These are phyloP conservation scores for Mycena sanguinolenta DNA, from an alignment of 768 basidiomycete genomes.

Conservation along the genomic window DNA sequence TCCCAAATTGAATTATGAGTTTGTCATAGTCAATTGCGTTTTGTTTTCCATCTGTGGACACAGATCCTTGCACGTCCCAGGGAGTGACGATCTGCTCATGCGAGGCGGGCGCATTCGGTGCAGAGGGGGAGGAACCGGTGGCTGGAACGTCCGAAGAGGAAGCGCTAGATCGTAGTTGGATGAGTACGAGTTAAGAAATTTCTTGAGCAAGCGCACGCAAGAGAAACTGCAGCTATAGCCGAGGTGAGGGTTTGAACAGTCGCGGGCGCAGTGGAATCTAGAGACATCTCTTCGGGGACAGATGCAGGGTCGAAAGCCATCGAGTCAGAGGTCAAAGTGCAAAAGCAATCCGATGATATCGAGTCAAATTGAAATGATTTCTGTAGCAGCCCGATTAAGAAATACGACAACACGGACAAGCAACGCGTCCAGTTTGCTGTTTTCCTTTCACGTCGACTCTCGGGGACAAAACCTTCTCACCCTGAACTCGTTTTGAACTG, in stretches of 20 bases:
- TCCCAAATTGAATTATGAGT: conserved; percentile 94
- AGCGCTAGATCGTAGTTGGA: conserved; percentile 21
- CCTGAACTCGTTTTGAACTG: no score
- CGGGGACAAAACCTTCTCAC: no score
- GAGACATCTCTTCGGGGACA: conserved; percentile 42
- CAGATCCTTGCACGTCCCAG: conserved; percentile 96
- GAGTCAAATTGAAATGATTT: no score
- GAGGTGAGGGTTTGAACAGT: conserved; percentile 45
- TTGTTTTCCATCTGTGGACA: conserved; percentile 90
- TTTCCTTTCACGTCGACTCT: not conserved
- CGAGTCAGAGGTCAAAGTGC: not conserved
- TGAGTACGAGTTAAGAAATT: conserved; percentile 6
- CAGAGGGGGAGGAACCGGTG: conserved; percentile 17
- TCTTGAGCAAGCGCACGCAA: conserved; percentile 45
- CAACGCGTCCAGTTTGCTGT: conserved; percentile 24
- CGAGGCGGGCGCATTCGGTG: conserved; percentile 25
- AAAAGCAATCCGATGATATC: conserved; percentile 7
- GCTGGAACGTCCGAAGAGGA: not conserved
- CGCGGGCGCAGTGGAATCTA: conserved; percentile 42
- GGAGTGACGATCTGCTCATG: conserved; percentile 90
- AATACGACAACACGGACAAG: conserved; percentile 15
- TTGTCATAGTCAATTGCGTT: conserved; percentile 98
- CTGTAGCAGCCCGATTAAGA: not conserved
- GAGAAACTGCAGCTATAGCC: conserved; percentile 41
- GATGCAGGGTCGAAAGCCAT: conserved; percentile 20